Evolutionary conservation across 495 filamentous ascomycete genomes (phyloP).

Genomic region (Daldinia caldariorum): DNA sequence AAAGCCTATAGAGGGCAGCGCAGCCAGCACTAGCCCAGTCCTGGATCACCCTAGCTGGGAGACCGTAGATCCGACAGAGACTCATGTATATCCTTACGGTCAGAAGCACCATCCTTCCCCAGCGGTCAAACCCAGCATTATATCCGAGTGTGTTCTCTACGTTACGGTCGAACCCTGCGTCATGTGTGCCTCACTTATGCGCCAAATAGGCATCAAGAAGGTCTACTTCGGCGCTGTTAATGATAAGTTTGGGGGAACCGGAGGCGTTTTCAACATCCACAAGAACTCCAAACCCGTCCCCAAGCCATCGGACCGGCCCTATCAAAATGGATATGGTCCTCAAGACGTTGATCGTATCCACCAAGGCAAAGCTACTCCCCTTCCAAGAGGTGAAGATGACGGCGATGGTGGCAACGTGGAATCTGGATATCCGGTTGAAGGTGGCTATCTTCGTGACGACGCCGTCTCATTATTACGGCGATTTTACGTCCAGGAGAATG

Average conservation of each 20-base stretch:
- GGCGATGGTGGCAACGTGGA: conserved; percentile 67
- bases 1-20: neutral
- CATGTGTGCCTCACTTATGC: conserved; percentile 95
- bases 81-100: conserved; percentile 60
- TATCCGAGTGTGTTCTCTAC: conserved; percentile 82
- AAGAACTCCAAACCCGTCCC: conserved; percentile 65
- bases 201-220: conserved; percentile 79
- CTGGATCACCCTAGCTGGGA: conserved; percentile 50
- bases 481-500: conserved; percentile 98
- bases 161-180: conserved; percentile 98
- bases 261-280: conserved; percentile 88
- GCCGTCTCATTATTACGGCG: conserved; percentile 89
- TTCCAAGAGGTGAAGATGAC: conserved; percentile 40
- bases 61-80: conserved; percentile 56
- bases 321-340: conserved; percentile 45
- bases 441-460: conserved; percentile 85
- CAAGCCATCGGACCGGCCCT: conserved; percentile 35
- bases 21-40: conserved; percentile 32
- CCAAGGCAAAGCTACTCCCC: conserved; percentile 32
- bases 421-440: conserved; percentile 75
- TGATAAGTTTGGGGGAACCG: conserved; percentile 94
- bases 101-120: conserved; percentile 60
- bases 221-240: conserved; percentile 97
- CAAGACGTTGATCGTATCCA: conserved; percentile 34
- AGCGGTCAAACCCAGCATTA: conserved; percentile 60